phyloP scores from a whole-genome alignment of 2,329 filamentous ascomycete genomes.

The Magnaporthales sp. region DNA sequence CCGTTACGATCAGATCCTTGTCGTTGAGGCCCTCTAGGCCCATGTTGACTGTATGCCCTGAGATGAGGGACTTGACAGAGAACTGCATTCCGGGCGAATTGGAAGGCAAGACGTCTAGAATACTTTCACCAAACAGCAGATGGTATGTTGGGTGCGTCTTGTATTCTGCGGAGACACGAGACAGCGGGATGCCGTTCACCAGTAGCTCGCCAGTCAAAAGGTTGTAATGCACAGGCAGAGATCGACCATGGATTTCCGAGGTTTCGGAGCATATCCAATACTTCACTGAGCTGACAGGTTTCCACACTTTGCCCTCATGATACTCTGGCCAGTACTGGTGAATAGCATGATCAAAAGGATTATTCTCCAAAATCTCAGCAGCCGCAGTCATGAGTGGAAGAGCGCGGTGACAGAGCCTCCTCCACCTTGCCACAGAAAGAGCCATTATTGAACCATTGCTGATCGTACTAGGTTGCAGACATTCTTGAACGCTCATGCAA shows the following conservation, averaged over 20 bases:
- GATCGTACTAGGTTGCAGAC: not conserved
- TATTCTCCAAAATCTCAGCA: constrained; percentile 14
- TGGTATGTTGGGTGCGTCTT: constrained; percentile 28
- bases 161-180: constrained; percentile 36
- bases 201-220: constrained; percentile 41
- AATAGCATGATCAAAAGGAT: constrained; percentile 12
- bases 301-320: constrained; percentile 4
- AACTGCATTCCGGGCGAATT: constrained; percentile 28
- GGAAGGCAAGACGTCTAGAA: constrained; percentile 34
- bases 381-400: constrained; percentile 11
- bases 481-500: constrained; percentile 26
- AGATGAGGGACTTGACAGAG: constrained; percentile 21
- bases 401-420: constrained; percentile 13
- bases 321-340: constrained; percentile 19
- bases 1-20: constrained; percentile 24
- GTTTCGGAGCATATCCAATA: constrained; percentile 15
- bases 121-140: constrained; percentile 31
- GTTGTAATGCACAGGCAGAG: constrained; percentile 33
- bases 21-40: constrained; percentile 10
- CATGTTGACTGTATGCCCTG: constrained; percentile 26
- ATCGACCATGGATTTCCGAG: not conserved
- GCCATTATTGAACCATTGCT: constrained; percentile 7
- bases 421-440: constrained; percentile 17
- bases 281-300: not conserved
- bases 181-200: constrained; percentile 39